phyloP scores from a whole-genome alignment of 441 rosid species.

The Francoa sonchifolia region DNA sequence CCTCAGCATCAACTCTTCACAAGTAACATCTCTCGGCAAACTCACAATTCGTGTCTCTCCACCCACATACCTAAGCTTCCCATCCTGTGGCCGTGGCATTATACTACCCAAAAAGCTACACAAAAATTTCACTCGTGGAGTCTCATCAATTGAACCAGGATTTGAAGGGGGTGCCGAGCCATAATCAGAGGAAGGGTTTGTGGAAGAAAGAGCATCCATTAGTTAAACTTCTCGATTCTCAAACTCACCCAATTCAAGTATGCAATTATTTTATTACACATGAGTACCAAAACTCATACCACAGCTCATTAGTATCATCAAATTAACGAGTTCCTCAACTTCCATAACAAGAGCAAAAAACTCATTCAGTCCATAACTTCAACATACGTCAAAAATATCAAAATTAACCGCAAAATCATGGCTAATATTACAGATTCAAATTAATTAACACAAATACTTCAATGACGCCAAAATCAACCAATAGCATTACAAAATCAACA shows the following conservation, averaged over 20 bases:
- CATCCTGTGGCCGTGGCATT: conserved; percentile 92
- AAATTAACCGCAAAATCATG: too few relatives aligned
- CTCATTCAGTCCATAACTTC: too few relatives aligned
- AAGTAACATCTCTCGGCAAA: conserved; percentile 51
- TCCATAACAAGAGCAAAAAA: too few relatives aligned
- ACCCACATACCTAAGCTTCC: conserved; percentile 79
- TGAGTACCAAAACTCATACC: too few relatives aligned
- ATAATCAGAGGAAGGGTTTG: conserved; percentile 19
- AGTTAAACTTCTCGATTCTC: conserved; percentile 13
- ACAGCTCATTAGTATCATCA: too few relatives aligned
- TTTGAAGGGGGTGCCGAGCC: conserved; percentile 17
- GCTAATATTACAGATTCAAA: too few relatives aligned
- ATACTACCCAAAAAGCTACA: conserved; percentile 91
- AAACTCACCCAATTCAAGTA: conserved; percentile 22
- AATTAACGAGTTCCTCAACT: too few relatives aligned
- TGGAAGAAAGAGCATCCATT: conserved; percentile 48
- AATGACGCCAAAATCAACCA: too few relatives aligned
- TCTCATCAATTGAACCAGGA: conserved; percentile 47
- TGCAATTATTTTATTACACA: conserved; percentile 38
- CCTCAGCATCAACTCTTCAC: conserved; percentile 68
- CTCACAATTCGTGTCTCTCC: conserved; percentile 91
- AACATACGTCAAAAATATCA: too few relatives aligned
- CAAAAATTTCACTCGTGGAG: conserved; percentile 62
- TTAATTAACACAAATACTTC: too few relatives aligned
- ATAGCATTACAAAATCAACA: too few relatives aligned